Evolutionary conservation across 23 red algal genomes (phyloP).

Genomic region (Gracilaria domingensis): DNA sequence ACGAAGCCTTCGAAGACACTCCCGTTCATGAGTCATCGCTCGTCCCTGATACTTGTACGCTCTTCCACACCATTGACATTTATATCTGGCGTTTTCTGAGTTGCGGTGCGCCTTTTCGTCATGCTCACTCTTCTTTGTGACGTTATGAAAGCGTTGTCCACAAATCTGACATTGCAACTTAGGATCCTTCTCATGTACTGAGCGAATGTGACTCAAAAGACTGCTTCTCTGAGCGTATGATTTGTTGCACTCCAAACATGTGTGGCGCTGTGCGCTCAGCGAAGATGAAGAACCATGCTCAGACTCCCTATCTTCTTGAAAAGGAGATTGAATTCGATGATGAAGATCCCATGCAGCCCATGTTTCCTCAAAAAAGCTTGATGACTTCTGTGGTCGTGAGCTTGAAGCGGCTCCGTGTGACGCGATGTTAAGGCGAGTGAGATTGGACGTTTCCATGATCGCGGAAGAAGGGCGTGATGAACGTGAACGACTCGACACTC

Average conservation of each 20-base stretch:
- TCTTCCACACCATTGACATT: background rate
- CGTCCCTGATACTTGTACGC: background rate
- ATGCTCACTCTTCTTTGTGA: conserved; percentile 6
- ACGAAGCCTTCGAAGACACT: background rate
- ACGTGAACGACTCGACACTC: background rate
- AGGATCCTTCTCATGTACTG: background rate
- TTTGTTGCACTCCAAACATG: conserved; percentile 1
- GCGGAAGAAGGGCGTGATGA: background rate
- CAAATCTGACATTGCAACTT: background rate
- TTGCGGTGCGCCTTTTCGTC: conserved; percentile 1
- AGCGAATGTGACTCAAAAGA: conserved; percentile 18
- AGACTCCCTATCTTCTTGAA: background rate
- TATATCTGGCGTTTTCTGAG: background rate
- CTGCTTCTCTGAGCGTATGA: conserved; percentile 3
- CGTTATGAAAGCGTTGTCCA: conserved; percentile 8
- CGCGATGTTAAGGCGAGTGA: background rate
- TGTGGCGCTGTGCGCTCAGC: background rate
- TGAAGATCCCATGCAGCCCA: background rate
- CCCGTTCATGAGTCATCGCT: background rate
- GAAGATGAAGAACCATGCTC: background rate
- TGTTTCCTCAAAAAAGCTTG: background rate
- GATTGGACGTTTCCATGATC: background rate
- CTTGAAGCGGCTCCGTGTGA: background rate
- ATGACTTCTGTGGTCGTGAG: background rate
- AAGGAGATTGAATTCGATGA: background rate